Evolutionary conservation across 768 basidiomycete genomes (phyloP).

Genomic region (Pulveroboletus sp.): DNA sequence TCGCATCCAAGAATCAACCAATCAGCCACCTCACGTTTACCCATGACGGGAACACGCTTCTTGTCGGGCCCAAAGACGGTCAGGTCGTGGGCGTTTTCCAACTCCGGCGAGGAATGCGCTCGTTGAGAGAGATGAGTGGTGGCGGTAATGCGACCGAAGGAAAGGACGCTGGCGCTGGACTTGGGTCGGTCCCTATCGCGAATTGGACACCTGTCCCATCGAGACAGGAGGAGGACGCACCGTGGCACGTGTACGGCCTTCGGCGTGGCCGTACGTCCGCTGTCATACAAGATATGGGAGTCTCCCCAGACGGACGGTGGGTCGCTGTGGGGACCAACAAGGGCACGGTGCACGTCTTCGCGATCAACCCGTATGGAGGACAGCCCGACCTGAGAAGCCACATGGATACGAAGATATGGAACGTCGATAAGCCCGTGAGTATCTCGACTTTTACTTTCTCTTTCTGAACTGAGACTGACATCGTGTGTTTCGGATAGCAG

Average conservation of each 20-base stretch:
- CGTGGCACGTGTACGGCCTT: slow-evolving; percentile 64
- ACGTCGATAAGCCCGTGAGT: slow-evolving; percentile 46
- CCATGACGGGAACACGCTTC: slow-evolving; percentile 47
- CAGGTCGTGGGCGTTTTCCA: slow-evolving; percentile 50
- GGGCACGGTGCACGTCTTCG: slow-evolving; percentile 67
- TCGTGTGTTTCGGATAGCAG: slow-evolving; percentile 34
- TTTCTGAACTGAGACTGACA: not conserved
- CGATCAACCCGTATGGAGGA: slow-evolving; percentile 74
- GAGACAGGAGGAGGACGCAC: slow-evolving; percentile 20
- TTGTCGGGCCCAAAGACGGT: slow-evolving; percentile 53
- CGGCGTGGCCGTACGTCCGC: slow-evolving; percentile 69
- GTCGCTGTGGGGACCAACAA: slow-evolving; percentile 62
- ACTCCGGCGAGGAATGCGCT: slow-evolving; percentile 28
- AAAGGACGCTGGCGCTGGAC: slow-evolving; percentile 1
- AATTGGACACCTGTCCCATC: slow-evolving; percentile 1
- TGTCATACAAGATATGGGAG: slow-evolving; percentile 48
- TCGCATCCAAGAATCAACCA: slow-evolving; percentile 44
- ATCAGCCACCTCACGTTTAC: slow-evolving; percentile 49
- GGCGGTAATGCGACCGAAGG: slow-evolving; percentile 1
- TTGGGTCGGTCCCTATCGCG: not conserved
- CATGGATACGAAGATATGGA: slow-evolving; percentile 53
- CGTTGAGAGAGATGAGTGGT: slow-evolving; percentile 12
- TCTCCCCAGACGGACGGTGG: slow-evolving; percentile 57
- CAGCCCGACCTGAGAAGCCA: slow-evolving; percentile 59
- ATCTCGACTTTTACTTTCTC: not conserved